A percentile compares a stretch with the other conserved stretches of the same genome.
Conservation (phyloP, 2,329 filamentous ascomycete species). For the Penicillium sp. region DNA sequence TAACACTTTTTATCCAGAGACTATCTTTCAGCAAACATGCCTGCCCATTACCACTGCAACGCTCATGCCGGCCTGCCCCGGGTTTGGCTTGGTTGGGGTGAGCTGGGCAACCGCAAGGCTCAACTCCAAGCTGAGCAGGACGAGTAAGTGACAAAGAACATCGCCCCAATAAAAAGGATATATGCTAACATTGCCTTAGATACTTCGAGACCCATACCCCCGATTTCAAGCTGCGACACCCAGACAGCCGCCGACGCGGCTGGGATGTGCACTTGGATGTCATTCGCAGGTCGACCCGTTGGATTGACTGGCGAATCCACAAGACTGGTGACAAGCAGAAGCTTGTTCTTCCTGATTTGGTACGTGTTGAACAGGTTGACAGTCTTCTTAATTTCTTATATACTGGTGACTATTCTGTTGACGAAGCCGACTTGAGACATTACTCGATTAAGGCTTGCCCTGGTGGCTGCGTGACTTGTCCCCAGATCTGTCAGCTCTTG, state of each 20-base stretch:
- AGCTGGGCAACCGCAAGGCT: conserved; percentile 2
- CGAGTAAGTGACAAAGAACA: neutral
- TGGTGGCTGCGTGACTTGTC: conserved; percentile 4
- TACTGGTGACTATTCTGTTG: conserved; percentile 13
- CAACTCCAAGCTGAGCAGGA: neutral
- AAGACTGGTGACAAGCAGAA: neutral
- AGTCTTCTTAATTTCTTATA: conserved; percentile 13
- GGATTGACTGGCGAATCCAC: conserved; percentile 1
- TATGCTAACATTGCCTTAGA: neutral
- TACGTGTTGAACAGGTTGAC: neutral
- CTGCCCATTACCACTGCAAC: neutral
- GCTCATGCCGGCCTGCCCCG: neutral
- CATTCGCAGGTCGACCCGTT: neutral
- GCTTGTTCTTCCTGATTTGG: neutral
- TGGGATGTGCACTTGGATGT: conserved; percentile 1
- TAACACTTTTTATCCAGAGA: neutral
- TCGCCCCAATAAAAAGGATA: neutral
- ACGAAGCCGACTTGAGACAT: neutral
- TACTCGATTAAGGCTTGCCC: neutral
- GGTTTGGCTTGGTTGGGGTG: conserved; percentile 4
- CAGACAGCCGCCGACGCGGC: neutral
- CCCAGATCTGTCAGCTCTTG: conserved; percentile 9
- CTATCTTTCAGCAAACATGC: neutral
- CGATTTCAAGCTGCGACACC: neutral
- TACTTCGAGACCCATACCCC: neutral